Evolutionary conservation across 1,139 yeast species (phyloP).

Genomic region (Eremothecium gossypii): DNA sequence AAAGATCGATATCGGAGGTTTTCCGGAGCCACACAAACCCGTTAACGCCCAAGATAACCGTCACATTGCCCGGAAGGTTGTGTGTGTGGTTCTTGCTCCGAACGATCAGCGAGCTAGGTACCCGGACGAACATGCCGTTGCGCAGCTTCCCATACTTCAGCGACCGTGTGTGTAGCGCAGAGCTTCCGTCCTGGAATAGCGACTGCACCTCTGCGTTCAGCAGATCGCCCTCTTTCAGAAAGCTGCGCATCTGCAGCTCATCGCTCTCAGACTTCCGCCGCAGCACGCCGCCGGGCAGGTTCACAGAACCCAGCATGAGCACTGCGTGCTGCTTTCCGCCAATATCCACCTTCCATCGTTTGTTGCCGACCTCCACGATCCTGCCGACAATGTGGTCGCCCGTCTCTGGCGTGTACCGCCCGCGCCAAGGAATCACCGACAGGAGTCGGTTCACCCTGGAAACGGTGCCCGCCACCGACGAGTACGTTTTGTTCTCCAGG

Average conservation of each 20-base stretch:
- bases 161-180: conserved; percentile 90
- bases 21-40: conserved; percentile 91
- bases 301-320: conserved; percentile 88
- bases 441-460: conserved; percentile 77
- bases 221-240: conserved; percentile 93
- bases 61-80: conserved; percentile 82
- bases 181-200: conserved; percentile 81
- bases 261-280: conserved; percentile 92
- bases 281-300: conserved; percentile 93
- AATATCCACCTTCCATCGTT: conserved; percentile 94
- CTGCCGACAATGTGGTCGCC: conserved; percentile 96
- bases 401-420: conserved; percentile 85
- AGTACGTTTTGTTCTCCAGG: conserved; percentile 57
- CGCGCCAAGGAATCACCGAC: conserved; percentile 78
- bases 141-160: conserved; percentile 90
- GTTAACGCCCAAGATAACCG: conserved; percentile 84
- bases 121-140: conserved; percentile 74
- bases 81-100: conserved; percentile 83
- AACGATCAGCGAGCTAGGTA: conserved; percentile 74
- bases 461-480: conserved; percentile 89
- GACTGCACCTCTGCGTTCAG: conserved; percentile 94
- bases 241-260: conserved; percentile 91
- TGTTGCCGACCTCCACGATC: conserved; percentile 86
- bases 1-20: conserved; percentile 37
- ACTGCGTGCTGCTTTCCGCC: conserved; percentile 91